Evolutionary conservation across 2,329 filamentous ascomycete genomes (phyloP).

Genomic region (Fusarium sp.): DNA sequence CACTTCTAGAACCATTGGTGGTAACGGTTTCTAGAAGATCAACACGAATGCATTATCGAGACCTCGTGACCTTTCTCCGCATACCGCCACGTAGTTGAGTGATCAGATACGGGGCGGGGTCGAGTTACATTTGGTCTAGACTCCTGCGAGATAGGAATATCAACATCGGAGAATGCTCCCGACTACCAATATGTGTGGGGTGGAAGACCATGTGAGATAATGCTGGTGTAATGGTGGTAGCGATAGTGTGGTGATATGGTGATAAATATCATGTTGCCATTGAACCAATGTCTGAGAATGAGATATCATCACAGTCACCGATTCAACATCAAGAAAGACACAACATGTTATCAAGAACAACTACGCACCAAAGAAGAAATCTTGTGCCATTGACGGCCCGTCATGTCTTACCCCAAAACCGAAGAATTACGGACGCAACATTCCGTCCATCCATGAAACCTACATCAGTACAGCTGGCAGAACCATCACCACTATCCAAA

Average conservation of each 20-base stretch:
- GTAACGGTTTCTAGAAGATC: conserved; percentile 10
- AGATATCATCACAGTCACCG: neutral
- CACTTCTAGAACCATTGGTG: conserved; percentile 8
- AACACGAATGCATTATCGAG: conserved; percentile 20
- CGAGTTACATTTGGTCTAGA: neutral
- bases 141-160: conserved; percentile 15
- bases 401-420: neutral
- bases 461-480: accelerated
- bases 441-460: conserved; percentile 19
- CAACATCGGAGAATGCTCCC: conserved; percentile 11
- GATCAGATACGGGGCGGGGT: neutral
- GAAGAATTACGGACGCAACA: conserved; percentile 5
- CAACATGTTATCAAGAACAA: conserved; percentile 10
- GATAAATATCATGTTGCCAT: neutral
- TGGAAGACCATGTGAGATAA: neutral
- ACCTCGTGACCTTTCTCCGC: conserved; percentile 30
- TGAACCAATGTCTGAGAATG: no score
- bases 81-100: conserved; percentile 13
- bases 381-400: neutral
- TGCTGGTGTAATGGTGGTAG: neutral
- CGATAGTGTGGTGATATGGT: neutral
- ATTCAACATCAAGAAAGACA: neutral
- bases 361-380: neutral
- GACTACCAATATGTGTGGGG: neutral
- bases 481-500: conserved; percentile 30